Conservation (phyloP, 148 eudicot species). For the Rhododendron williamsianum region DNA sequence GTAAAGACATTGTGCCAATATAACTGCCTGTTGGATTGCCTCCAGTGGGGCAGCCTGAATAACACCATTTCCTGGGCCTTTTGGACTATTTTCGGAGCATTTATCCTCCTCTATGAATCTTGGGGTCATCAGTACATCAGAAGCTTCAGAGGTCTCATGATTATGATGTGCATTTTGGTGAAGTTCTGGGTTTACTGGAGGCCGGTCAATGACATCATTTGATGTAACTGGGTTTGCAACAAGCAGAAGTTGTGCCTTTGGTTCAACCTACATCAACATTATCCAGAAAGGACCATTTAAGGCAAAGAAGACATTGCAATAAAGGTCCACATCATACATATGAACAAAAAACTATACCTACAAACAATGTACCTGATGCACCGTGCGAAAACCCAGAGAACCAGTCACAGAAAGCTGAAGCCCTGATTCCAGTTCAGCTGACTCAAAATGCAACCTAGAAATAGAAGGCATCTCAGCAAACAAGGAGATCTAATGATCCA, state of each 20-base stretch:
- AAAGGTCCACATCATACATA: not conserved
- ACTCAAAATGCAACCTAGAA: slow-evolving; percentile 60
- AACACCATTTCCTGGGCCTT: slow-evolving; percentile 28
- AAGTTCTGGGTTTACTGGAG: slow-evolving; percentile 17
- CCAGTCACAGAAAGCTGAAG: slow-evolving; percentile 74
- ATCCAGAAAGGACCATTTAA: slow-evolving; percentile 18
- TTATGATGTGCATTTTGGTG: slow-evolving; percentile 24
- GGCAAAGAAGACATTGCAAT: not conserved
- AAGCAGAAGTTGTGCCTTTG: slow-evolving; percentile 81
- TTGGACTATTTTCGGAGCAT: slow-evolving; percentile 18
- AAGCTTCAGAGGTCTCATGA: slow-evolving; percentile 39
- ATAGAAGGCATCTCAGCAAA: slow-evolving; percentile 10
- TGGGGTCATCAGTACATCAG: slow-evolving; percentile 78
- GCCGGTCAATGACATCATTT: slow-evolving; percentile 15
- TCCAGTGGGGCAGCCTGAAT: slow-evolving; percentile 31
- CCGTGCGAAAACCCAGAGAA: slow-evolving; percentile 84
- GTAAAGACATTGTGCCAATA: slow-evolving; percentile 66
- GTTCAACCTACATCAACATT: slow-evolving; percentile 56
- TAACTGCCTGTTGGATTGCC: slow-evolving; percentile 67
- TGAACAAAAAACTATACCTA: not conserved
- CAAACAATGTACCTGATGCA: slow-evolving; percentile 58
- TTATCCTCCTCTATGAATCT: slow-evolving; percentile 41
- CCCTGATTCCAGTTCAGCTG: slow-evolving; percentile 54
- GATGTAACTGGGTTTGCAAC: slow-evolving; percentile 34
- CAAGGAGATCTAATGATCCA: not conserved